phyloP scores from a whole-genome alignment of 2,329 filamentous ascomycete genomes.

The Colletotrichum caudatum region DNA sequence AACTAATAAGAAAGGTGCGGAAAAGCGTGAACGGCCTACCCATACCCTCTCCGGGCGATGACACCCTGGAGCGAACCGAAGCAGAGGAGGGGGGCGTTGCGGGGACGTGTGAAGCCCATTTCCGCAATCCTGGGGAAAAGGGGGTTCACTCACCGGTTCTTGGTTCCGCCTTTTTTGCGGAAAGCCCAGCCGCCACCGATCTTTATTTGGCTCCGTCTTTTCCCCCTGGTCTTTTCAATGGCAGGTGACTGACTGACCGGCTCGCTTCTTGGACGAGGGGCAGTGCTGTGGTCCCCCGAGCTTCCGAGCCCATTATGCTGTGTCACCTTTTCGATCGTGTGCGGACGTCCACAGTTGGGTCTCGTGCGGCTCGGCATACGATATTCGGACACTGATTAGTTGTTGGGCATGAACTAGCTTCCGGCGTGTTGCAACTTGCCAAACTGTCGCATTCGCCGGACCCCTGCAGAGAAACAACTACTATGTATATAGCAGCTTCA shows the following conservation, averaged over 20 bases:
- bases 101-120: conserved; percentile 19
- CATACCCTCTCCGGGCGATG: conserved; percentile 7
- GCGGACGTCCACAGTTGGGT: no score
- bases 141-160: background rate
- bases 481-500: background rate
- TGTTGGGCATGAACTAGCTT: background rate
- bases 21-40: conserved; percentile 2
- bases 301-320: background rate
- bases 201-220: background rate
- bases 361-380: background rate
- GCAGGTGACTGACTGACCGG: conserved; percentile 4
- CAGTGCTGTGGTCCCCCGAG: conserved; percentile 2
- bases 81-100: conserved; percentile 1
- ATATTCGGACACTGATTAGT: background rate
- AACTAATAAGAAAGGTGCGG: conserved; percentile 27
- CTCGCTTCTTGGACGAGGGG: background rate
- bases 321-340: background rate
- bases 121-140: conserved; percentile 22
- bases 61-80: conserved; percentile 1
- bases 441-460: background rate
- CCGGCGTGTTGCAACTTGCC: background rate
- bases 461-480: background rate
- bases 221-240: background rate
- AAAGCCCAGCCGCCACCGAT: conserved; percentile 15
- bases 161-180: conserved; percentile 4